A percentile compares a stretch with the other conserved stretches of the same genome.
Evolutionary conservation across 345 rosid species (phyloP).

Genomic region (Litchi chinensis): DNA sequence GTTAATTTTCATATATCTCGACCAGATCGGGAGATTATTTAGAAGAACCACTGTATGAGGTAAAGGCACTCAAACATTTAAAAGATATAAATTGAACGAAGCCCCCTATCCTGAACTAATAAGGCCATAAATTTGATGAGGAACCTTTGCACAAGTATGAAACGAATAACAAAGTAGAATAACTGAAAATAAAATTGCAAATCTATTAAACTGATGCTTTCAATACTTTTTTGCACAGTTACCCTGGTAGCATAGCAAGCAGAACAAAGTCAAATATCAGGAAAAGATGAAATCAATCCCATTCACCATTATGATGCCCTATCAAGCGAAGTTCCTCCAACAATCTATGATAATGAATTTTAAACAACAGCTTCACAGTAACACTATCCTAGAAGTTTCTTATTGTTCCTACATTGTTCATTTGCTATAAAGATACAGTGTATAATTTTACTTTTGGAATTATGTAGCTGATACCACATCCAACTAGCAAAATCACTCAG

Average conservation of each 20-base stretch:
- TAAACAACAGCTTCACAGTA: neutral
- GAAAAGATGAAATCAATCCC: neutral
- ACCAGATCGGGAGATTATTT: neutral
- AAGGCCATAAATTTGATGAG: neutral
- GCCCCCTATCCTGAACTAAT: too few relatives aligned
- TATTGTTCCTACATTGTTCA: neutral
- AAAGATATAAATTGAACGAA: too few relatives aligned
- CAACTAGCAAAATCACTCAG: neutral
- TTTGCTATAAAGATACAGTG: neutral
- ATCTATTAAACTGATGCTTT: too few relatives aligned
- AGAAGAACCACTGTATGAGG: neutral
- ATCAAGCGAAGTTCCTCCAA: neutral
- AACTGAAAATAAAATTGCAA: neutral
- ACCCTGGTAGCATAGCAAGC: neutral
- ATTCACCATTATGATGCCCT: neutral
- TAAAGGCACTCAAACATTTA: neutral
- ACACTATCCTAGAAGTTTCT: conserved; percentile 1
- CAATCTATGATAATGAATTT: neutral
- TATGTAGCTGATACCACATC: neutral
- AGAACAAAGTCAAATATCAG: neutral
- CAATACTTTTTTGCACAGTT: neutral
- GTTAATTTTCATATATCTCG: conserved; percentile 2
- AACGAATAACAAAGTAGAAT: neutral
- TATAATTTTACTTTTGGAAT: neutral
- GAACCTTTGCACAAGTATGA: neutral